Conservation (phyloP, 108 stramenopile genomes). For the Skeletonema potamos region DNA sequence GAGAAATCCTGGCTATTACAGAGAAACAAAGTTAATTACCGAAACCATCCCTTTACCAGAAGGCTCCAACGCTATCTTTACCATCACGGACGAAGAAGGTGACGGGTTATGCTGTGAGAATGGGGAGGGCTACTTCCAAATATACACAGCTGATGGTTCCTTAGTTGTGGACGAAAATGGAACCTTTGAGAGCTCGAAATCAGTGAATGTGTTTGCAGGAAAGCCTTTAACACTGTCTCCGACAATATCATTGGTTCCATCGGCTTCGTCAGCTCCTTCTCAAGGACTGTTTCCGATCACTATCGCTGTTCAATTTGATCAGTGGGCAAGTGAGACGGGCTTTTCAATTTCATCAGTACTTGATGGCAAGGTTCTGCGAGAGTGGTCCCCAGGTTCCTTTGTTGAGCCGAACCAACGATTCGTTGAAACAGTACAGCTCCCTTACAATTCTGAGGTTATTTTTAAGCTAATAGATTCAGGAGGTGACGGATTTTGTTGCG, state of each 20-base stretch:
- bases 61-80: constrained; percentile 7
- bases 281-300: constrained; percentile 3
- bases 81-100: constrained; percentile 12
- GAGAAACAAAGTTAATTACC: neutral
- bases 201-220: constrained; percentile 1
- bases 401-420: neutral
- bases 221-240: constrained; percentile 13
- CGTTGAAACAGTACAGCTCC: constrained; percentile 7
- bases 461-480: constrained; percentile 12
- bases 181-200: neutral
- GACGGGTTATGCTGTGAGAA: constrained; percentile 21
- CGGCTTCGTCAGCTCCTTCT: constrained; percentile 9
- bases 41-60: constrained; percentile 15
- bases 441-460: constrained; percentile 10
- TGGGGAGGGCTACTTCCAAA: constrained; percentile 14
- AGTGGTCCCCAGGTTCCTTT: constrained; percentile 18
- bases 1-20: constrained; percentile 15
- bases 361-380: neutral
- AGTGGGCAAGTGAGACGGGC: constrained; percentile 18
- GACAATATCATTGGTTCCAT: neutral
- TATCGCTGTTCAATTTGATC: constrained; percentile 17
- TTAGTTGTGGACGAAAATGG: constrained; percentile 4
- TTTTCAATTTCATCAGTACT: constrained; percentile 5
- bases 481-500: constrained; percentile 17
- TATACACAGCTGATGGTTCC: constrained; percentile 9